Evolutionary conservation across 2,329 filamentous ascomycete species (phyloP), one percentile per base, ranked within the genome.

Genomic region (Aphanoascus verrucosus): DNA sequence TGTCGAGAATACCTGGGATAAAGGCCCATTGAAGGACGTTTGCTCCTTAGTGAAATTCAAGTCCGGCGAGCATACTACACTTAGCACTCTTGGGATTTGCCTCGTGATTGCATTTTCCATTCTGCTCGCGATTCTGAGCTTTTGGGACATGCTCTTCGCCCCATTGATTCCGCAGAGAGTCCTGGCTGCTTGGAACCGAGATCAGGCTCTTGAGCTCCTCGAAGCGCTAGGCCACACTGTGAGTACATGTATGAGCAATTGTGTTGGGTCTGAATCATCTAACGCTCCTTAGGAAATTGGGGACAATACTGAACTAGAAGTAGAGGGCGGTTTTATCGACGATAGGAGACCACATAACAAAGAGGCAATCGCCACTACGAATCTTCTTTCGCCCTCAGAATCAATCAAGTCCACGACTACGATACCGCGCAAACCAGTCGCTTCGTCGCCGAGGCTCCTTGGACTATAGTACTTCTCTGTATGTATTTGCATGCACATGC

Each of bases 11-110:
- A 40, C 5, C 7, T 47, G 43, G 50, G 50, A 53, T 20, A 5
- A 3, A 15, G 17, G 5, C 1, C 50, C 47, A 20, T 19, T 51
- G 17, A 51, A 44, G 15, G 23, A 20, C 23, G n/a, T 51, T 15
- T 51, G 49, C 19, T 43, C 48, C 23, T 44, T 44, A 44, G 28
- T 51, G 6, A 51, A 44, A 35, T 51, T 51, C 15, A 51, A 51
- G 17, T 51, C 49, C n/a, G 38, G 23, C 12, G 38, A 41, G 14
- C 48, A 50, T 23, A 50, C 48, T 14, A 50, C 48, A n/a, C 48
- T 50, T 12, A 50, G 38, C 37, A 50, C 23, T 17, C 34, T 50
- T 35, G 48, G 48, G n/a, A 15, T 50, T 34, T 34, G 41, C 34
- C 32, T 43, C n/a, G 38, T 50, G 2, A 28, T 50, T 14, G 8